Evolutionary conservation across 2,329 filamentous ascomycete species (phyloP).

Genomic region (Sclerotinia spermophila): DNA sequence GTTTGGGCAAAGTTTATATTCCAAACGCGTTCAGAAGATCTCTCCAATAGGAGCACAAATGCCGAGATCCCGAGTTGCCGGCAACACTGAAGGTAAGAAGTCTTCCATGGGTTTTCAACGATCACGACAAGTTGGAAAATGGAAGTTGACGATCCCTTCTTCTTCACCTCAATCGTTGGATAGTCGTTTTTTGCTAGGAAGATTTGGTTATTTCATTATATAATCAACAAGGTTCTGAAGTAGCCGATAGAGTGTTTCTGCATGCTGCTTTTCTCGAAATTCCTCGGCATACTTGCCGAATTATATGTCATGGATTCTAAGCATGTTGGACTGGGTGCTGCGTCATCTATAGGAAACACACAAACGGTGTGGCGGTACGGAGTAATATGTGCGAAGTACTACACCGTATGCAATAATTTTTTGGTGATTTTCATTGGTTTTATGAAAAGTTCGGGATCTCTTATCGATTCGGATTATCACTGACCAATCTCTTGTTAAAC

Average conservation of each 20-base stretch:
- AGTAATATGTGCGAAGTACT: not conserved
- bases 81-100: not conserved
- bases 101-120: not conserved
- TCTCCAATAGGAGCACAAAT: slow-evolving; percentile 3
- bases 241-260: slow-evolving; percentile 14
- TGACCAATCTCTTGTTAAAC: not conserved
- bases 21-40: not conserved
- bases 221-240: not conserved
- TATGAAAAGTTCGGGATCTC: not conserved
- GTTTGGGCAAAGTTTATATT: slow-evolving; percentile 1
- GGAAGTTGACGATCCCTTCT: slow-evolving; percentile 4
- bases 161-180: not conserved
- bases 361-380: slow-evolving; percentile 20
- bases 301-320: slow-evolving; percentile 12
- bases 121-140: not conserved
- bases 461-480: not conserved
- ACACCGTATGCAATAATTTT: not conserved
- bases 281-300: slow-evolving; percentile 18
- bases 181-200: not conserved
- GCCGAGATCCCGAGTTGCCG: slow-evolving; percentile 1
- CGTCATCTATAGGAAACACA: slow-evolving; percentile 14
- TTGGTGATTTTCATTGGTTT: not conserved
- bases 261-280: slow-evolving; percentile 13
- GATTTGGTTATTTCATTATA: not conserved
- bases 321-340: slow-evolving; percentile 16